Evolutionary conservation across 2,329 filamentous ascomycete genomes (phyloP).

Genomic region (Trichoderma sp.): DNA sequence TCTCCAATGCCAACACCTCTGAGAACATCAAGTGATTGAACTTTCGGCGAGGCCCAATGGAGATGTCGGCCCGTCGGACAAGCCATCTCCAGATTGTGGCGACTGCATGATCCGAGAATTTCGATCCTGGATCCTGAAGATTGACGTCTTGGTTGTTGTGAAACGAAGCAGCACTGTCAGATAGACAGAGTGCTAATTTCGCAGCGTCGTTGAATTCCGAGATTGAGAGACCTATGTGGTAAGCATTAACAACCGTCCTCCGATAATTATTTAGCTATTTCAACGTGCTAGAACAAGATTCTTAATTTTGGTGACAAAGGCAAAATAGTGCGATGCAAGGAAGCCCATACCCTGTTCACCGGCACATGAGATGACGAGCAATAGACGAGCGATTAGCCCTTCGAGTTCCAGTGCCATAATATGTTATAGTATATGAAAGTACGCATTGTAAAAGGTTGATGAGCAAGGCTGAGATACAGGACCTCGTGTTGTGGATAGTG

Average conservation of each 20-base stretch:
- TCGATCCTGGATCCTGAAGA: slow-evolving; percentile 11
- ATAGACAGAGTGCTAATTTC: slow-evolving; percentile 25
- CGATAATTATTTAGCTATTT: background rate
- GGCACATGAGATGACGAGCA: slow-evolving; percentile 38
- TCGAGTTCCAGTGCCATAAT: slow-evolving; percentile 40
- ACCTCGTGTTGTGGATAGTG: background rate
- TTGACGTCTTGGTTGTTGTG: background rate
- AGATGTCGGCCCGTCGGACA: slow-evolving; percentile 35
- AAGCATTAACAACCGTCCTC: background rate
- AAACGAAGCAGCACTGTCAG: slow-evolving; percentile 14
- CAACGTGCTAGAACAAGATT: background rate
- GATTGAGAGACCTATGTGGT: slow-evolving; percentile 30
- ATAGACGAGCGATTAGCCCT: slow-evolving; percentile 36
- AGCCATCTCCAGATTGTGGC: slow-evolving; percentile 39
- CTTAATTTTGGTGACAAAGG: background rate
- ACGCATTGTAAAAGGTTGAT: slow-evolving; percentile 28
- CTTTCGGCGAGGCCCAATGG: slow-evolving; percentile 32
- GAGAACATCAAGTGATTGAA: slow-evolving; percentile 39
- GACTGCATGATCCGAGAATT: slow-evolving; percentile 29
- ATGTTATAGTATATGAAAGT: slow-evolving; percentile 11
- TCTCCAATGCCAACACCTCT: background rate
- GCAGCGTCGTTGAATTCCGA: slow-evolving; percentile 34
- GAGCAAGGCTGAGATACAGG: background rate
- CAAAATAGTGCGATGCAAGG: background rate
- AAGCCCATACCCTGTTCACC: slow-evolving; percentile 35